phyloP scores from a whole-genome alignment of 2,329 filamentous ascomycete genomes.

The Colletotrichum abscissum region DNA sequence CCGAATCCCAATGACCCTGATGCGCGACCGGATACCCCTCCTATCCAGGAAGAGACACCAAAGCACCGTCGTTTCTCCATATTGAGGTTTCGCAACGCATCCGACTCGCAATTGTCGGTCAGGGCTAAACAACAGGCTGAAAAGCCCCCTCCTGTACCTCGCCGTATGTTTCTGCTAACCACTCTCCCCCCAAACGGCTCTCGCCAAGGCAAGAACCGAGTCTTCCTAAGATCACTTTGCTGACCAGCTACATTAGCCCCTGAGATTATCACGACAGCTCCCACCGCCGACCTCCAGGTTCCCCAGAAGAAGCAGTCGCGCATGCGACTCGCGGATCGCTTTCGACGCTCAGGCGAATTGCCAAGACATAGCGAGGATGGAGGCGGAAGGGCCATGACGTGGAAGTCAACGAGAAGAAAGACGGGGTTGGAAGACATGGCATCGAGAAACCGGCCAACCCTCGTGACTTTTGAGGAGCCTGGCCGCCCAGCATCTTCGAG shows the following conservation, averaged over 20 bases:
- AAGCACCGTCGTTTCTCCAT: conserved; percentile 75
- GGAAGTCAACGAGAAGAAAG: conserved; percentile 53
- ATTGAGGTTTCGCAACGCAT: conserved; percentile 90
- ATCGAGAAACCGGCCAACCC: conserved; percentile 44
- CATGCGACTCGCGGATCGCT: conserved; percentile 63
- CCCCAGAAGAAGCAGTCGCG: conserved; percentile 67
- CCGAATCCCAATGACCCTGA: conserved; percentile 37
- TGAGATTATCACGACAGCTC: conserved; percentile 91
- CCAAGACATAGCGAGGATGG: conserved; percentile 45
- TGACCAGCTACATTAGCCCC: conserved; percentile 58
- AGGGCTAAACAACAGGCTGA: conserved; percentile 76
- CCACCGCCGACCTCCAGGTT: conserved; percentile 73
- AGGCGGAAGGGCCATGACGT: conserved; percentile 36
- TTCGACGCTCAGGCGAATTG: conserved; percentile 64
- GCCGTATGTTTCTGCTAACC: conserved; percentile 57
- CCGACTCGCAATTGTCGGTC: conserved; percentile 87
- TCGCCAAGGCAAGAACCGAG: neutral
- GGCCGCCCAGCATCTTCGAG: conserved; percentile 55
- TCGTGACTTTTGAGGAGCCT: conserved; percentile 68
- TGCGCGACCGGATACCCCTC: conserved; percentile 58
- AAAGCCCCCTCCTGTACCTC: conserved; percentile 67
- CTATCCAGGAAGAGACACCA: conserved; percentile 64
- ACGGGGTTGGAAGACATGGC: conserved; percentile 39
- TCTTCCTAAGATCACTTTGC: neutral
- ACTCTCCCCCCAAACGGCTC: neutral